These are phyloP conservation scores for Talaromyces sp. DNA, from an alignment of 2,329 filamentous ascomycete genomes.

Conservation along the genomic window DNA sequence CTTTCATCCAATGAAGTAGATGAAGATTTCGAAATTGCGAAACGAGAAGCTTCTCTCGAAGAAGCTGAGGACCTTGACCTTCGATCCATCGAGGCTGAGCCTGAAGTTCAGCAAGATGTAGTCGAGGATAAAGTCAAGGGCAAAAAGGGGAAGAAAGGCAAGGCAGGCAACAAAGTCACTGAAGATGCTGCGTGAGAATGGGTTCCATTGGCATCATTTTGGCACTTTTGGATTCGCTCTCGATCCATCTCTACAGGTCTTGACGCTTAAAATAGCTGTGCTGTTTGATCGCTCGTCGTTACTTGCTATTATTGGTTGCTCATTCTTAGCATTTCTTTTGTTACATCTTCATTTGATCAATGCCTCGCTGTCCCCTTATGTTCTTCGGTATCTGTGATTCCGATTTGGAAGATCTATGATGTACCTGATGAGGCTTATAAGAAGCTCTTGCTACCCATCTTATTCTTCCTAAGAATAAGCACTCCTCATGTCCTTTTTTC, in stretches of 20 bases:
- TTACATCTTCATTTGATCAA: too few relatives aligned
- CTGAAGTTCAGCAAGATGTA: neutral
- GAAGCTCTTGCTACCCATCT: too few relatives aligned
- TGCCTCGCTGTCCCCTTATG: too few relatives aligned
- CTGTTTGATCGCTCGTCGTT: neutral
- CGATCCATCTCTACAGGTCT: neutral
- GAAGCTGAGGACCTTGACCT: neutral
- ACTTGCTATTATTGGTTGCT: neutral
- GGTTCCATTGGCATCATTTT: neutral
- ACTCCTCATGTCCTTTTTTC: too few relatives aligned
- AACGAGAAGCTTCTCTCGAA: neutral
- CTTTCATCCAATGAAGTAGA: neutral
- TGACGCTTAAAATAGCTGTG: neutral
- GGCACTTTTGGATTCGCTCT: neutral
- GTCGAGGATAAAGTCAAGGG: neutral
- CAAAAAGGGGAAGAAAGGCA: neutral
- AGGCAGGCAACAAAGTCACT: neutral
- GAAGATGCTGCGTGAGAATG: neutral
- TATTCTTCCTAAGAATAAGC: too few relatives aligned
- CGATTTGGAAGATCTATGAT: too few relatives aligned
- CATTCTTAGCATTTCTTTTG: neutral
- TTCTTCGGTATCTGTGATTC: too few relatives aligned
- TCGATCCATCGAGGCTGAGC: neutral
- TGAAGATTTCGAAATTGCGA: neutral
- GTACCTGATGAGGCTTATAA: too few relatives aligned